Evolutionary conservation across 768 basidiomycete genomes (phyloP), one percentile per base, ranked within the genome.

Genomic region (Suillus brevipes): DNA sequence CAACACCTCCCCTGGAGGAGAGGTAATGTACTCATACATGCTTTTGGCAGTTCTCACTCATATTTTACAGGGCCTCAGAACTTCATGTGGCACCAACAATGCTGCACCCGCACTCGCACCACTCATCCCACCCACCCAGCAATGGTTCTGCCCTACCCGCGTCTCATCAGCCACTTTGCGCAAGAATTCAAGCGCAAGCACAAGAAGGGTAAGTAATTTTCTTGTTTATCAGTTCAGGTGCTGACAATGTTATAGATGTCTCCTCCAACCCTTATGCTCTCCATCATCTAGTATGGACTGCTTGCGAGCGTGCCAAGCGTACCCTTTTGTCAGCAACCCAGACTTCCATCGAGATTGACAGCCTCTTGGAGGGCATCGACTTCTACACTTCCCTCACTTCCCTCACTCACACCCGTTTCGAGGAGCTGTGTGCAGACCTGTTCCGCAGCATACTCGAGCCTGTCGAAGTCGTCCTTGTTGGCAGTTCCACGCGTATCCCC

Each of bases 211-310:
- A 72, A 66, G 84, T 34, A 23, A 43, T 8, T 4, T 42, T 61
- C 37, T 60, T 40, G 7, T n/a, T 62, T 64, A 10, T 68, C 66
- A 43, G 53, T 6, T 34, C 20, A 1, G 6, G 9, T 13, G 40
- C 50, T 73, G 18, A 70, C 43, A 16, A 28, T 61, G 2, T 40
- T 3, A 40, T 52, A 89, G 86, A 87, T 70, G 78, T 85, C 69
- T 80, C 81, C 31, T 75, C 77, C 72, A 85, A 87, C 77, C 77
- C 83, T 63, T 81, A 84, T 61, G 85, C 86, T 67, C 88, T 97
- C 71, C 87, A 97, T 70, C 94, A 97, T 79, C 85, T n/a, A n/a
- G n/a, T 99, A 75, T 87, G 95, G 70, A 94, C 91, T 73, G 97
- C 97, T 69, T 99, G 97, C 82, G 97, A 99, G 81, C 95, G 96